Percentiles rank a stretch among this genome's conserved stretches.
These are phyloP conservation scores for Rhodotorula babjevae DNA, from an alignment of 768 basidiomycete genomes.

Conservation along the genomic window DNA sequence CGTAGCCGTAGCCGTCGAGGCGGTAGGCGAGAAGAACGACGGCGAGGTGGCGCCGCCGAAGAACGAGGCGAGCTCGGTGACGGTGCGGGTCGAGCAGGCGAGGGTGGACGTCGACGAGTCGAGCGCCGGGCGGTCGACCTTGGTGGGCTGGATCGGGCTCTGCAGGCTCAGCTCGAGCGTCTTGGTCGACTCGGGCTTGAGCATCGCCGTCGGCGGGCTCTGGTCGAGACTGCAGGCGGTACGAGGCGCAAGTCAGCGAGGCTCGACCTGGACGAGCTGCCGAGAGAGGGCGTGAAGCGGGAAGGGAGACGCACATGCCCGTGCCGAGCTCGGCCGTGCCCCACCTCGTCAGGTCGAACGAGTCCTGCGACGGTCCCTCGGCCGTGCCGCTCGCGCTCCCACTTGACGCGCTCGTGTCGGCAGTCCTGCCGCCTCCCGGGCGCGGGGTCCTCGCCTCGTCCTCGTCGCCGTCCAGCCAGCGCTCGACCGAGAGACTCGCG, in stretches of 20 bases:
- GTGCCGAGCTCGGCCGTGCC: not conserved
- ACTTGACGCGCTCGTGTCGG: not conserved
- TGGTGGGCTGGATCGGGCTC: not conserved
- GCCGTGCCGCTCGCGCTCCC: not conserved
- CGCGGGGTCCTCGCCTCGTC: not conserved
- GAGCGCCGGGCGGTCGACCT: not conserved
- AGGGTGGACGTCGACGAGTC: not conserved
- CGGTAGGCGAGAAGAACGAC: not conserved
- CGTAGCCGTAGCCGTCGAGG: not conserved
- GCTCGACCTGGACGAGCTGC: too few relatives aligned
- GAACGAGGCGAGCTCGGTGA: not conserved
- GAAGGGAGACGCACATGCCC: conserved; percentile 2
- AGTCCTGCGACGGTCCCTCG: not conserved
- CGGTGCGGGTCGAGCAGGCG: conserved; percentile 10
- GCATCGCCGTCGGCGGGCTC: conserved; percentile 6
- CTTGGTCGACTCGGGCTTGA: conserved; percentile 15
- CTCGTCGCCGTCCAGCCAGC: not conserved
- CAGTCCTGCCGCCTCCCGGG: not conserved
- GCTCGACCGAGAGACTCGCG: not conserved
- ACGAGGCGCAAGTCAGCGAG: not conserved
- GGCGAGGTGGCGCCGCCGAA: not conserved
- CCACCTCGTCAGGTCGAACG: not conserved
- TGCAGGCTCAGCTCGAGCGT: conserved; percentile 16
- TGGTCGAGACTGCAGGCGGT: conserved; percentile 14
- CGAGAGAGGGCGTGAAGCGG: too few relatives aligned